Evolutionary conservation across 352 stramenopile genomes (phyloP).

Genomic region (Globisporangium yorkense): DNA sequence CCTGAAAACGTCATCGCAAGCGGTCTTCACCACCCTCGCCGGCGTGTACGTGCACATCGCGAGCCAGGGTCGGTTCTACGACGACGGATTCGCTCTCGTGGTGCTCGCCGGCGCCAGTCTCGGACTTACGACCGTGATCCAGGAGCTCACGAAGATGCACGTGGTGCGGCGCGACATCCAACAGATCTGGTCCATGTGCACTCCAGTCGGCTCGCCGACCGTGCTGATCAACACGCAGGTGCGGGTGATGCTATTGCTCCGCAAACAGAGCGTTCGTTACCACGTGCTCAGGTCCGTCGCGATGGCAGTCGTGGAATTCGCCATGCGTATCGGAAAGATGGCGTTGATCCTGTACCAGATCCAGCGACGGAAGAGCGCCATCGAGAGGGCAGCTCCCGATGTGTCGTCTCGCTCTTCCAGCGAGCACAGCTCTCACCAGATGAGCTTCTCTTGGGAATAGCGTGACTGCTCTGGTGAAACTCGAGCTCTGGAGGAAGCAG

Average conservation of each 20-base stretch:
- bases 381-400: neutral
- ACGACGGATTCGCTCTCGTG: neutral
- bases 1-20: neutral
- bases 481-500: constrained; percentile 5
- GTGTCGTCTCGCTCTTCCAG: neutral
- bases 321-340: constrained; percentile 19
- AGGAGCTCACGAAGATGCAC: constrained; percentile 22
- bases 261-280: constrained; percentile 16
- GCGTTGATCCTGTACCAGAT: constrained; percentile 5
- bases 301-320: constrained; percentile 24
- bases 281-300: constrained; percentile 16
- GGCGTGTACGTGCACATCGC: constrained; percentile 1
- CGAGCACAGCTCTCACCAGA: neutral
- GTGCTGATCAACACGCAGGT: constrained; percentile 41
- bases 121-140: neutral
- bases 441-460: neutral
- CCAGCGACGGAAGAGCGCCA: neutral
- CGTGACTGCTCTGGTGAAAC: neutral
- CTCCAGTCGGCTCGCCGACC: constrained; percentile 26
- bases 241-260: constrained; percentile 24
- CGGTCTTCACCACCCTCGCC: neutral
- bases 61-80: constrained; percentile 4
- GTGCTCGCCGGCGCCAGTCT: constrained; percentile 2
- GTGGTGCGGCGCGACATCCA: constrained; percentile 22
- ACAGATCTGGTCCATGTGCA: constrained; percentile 30